Evolutionary conservation across 139 green algal genomes (phyloP).

Genomic region (Micractinium sp.): DNA sequence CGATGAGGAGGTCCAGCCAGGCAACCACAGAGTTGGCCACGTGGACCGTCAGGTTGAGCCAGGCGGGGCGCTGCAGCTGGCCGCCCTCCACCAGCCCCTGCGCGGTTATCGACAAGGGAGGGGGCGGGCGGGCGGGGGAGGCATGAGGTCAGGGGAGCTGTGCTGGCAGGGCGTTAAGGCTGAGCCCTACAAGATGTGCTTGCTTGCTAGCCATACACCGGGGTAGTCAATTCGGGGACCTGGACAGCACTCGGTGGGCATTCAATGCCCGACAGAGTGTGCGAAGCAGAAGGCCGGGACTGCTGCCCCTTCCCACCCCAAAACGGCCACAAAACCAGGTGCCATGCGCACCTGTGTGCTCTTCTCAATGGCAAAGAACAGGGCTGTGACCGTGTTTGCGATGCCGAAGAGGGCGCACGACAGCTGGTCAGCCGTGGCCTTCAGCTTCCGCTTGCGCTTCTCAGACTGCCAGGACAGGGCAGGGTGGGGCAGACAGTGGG

Average conservation of each 20-base stretch:
- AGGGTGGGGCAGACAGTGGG: constrained; percentile 35
- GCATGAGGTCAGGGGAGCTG: background rate
- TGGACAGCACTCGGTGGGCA: too few species aligned
- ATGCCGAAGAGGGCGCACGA: constrained; percentile 73
- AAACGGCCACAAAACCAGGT: background rate
- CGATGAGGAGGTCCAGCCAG: constrained; percentile 67
- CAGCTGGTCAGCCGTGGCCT: constrained; percentile 55
- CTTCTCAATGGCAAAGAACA: constrained; percentile 73
- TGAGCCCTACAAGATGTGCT: too few species aligned
- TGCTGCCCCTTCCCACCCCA: too few species aligned
- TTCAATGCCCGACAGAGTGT: too few species aligned
- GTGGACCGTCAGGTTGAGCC: constrained; percentile 71
- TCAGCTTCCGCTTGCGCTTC: constrained; percentile 44
- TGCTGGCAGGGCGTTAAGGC: background rate
- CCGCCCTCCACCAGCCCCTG: constrained; percentile 65
- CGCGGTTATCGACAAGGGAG: background rate
- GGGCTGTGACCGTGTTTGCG: constrained; percentile 72
- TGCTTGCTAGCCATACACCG: too few species aligned
- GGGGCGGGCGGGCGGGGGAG: too few species aligned
- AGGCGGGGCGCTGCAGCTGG: constrained; percentile 55
- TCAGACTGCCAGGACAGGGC: constrained; percentile 38
- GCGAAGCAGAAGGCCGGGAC: too few species aligned
- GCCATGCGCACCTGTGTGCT: constrained; percentile 50
- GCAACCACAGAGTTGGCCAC: constrained; percentile 61
- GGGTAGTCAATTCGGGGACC: too few species aligned